Evolutionary conservation across 2,329 filamentous ascomycete species (phyloP).

Genomic region (Colletotrichum somersetense): DNA sequence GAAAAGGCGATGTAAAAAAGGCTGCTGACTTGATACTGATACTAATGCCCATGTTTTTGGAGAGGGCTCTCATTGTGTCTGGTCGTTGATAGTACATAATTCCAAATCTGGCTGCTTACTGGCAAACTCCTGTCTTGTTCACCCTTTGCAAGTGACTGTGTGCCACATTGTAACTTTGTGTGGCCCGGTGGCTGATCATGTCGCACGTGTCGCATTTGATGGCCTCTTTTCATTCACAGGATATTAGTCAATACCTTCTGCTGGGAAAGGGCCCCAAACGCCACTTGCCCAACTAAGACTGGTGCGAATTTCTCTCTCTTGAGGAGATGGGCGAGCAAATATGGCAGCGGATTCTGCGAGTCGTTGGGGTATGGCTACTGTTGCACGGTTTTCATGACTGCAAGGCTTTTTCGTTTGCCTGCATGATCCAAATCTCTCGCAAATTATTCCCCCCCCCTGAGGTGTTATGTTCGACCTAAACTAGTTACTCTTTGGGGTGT

Average conservation of each 20-base stretch:
- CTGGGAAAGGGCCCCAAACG: not conserved
- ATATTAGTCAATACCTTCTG: not conserved
- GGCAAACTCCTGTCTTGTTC: too few species aligned
- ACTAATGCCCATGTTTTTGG: constrained; percentile 27
- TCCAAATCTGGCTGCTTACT: constrained; percentile 26
- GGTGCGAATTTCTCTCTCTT: not conserved
- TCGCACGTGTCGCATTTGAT: not conserved
- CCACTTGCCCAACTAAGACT: not conserved
- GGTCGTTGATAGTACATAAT: constrained; percentile 33
- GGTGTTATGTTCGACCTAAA: not conserved
- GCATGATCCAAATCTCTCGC: not conserved
- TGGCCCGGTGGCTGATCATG: too few species aligned
- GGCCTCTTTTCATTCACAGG: not conserved
- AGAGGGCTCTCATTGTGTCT: constrained; percentile 30
- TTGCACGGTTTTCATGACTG: not conserved
- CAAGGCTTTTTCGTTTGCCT: not conserved
- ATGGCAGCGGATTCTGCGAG: not conserved
- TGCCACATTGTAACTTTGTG: not conserved
- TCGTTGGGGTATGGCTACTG: not conserved
- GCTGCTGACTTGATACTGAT: constrained; percentile 31
- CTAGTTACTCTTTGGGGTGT: not conserved
- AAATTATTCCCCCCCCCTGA: not conserved
- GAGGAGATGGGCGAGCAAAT: not conserved
- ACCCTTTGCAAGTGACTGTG: not conserved
- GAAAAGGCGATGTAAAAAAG: constrained; percentile 17